Evolutionary conservation across 805 yeast species (phyloP).

Genomic region (Hermanozyma aechmeae): DNA sequence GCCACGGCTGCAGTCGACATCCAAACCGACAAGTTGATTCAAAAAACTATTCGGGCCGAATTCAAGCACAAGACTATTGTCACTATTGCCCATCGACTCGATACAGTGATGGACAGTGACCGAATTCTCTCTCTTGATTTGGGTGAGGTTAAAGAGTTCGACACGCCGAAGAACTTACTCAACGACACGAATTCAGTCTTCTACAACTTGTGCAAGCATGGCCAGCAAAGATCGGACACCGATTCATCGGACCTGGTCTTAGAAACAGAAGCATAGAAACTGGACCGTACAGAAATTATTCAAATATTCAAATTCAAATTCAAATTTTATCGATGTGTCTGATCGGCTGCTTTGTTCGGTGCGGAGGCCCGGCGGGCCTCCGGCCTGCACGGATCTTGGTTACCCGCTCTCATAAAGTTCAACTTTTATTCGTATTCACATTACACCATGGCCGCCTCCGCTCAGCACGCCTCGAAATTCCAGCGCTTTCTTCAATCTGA

Average conservation of each 20-base stretch:
- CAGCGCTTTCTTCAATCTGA: conserved; percentile 69
- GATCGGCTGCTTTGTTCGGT: no score
- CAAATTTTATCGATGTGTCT: no score
- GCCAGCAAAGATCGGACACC: background rate
- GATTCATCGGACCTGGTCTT: conserved; percentile 1
- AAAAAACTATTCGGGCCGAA: conserved; percentile 66
- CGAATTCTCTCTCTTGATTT: conserved; percentile 63
- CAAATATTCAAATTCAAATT: no score
- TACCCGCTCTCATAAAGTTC: conserved; percentile 1
- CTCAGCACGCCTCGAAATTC: conserved; percentile 43
- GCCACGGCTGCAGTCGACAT: conserved; percentile 88
- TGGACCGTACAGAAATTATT: no score
- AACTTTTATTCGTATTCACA: conserved; percentile 1
- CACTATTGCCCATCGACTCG: conserved; percentile 84
- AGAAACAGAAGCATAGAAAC: no score
- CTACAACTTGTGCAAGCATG: no score
- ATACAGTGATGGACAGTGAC: conserved; percentile 81
- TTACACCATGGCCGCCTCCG: conserved; percentile 17
- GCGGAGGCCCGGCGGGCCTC: no score
- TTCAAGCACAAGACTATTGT: conserved; percentile 71
- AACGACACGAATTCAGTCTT: no score
- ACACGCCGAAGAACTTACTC: no score
- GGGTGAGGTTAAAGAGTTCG: conserved; percentile 75
- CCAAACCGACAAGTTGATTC: conserved; percentile 73
- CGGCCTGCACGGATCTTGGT: conserved; percentile 3